Evolutionary conservation across 352 stramenopile genomes (phyloP).

Genomic region (Phytopythium oedochilum): DNA sequence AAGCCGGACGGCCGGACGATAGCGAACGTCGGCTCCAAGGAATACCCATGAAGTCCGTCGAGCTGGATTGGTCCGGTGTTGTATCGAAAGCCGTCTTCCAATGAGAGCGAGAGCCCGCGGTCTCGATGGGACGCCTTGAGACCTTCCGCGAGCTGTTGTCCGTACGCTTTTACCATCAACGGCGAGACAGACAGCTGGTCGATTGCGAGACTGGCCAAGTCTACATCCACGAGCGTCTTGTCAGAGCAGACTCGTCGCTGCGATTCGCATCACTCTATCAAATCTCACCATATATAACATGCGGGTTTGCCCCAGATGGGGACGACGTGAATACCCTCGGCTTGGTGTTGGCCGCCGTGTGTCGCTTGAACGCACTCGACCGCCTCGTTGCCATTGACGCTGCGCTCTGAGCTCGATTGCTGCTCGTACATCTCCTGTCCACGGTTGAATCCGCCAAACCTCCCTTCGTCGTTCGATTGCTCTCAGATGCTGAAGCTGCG

Average conservation of each 20-base stretch:
- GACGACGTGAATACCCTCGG: neutral
- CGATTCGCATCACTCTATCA: neutral
- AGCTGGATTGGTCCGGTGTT: neutral
- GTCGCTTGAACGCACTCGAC: neutral
- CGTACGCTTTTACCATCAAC: constrained; percentile 2
- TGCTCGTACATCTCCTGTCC: neutral
- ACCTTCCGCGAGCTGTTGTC: neutral
- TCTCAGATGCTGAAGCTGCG: neutral
- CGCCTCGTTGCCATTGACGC: neutral
- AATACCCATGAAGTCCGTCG: neutral
- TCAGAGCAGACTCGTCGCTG: neutral
- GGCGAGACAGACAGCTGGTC: neutral
- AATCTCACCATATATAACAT: constrained; percentile 3
- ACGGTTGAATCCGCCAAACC: neutral
- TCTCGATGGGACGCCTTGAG: neutral
- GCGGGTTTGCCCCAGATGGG: neutral
- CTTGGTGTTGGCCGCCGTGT: neutral
- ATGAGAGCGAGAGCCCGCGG: neutral
- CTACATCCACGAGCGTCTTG: neutral
- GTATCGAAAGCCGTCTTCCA: neutral
- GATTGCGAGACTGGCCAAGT: neutral
- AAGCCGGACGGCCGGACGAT: neutral
- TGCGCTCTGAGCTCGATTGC: neutral
- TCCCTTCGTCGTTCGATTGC: neutral
- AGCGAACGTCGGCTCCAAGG: neutral